Evolutionary conservation across 805 yeast genomes (phyloP).

Genomic region (Monosporozyma yasuniensis): DNA sequence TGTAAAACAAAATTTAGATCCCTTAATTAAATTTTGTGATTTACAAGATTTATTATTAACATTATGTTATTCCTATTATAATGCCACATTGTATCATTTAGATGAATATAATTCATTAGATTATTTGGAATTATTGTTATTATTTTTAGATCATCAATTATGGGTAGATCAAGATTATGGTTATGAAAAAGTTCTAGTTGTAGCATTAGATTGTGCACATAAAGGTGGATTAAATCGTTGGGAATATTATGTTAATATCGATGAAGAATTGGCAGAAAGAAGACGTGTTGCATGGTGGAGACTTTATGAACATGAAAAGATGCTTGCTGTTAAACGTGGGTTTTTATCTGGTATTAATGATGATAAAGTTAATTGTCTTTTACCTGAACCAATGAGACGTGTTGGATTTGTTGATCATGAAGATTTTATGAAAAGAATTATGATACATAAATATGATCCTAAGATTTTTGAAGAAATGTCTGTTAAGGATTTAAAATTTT

Average conservation of each 20-base stretch:
- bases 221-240: conserved; percentile 25
- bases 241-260: conserved; percentile 28
- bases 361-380: conserved; percentile 18
- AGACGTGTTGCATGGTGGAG: conserved; percentile 27
- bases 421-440: conserved; percentile 10
- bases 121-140: conserved; percentile 22
- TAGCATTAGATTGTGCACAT: conserved; percentile 19
- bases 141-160: conserved; percentile 18
- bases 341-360: conserved; percentile 17
- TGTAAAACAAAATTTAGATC: conserved; percentile 4
- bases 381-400: conserved; percentile 20
- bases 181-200: conserved; percentile 18
- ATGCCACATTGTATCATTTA: conserved; percentile 19
- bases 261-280: conserved; percentile 23
- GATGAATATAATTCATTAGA: conserved; percentile 9
- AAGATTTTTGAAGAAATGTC: conserved; percentile 11
- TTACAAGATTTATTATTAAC: conserved; percentile 19
- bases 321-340: conserved; percentile 11
- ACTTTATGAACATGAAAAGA: conserved; percentile 20
- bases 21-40: conserved; percentile 11
- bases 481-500: conserved; percentile 9
- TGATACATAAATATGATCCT: background rate
- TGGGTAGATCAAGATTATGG: conserved; percentile 25
- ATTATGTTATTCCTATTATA: conserved; percentile 19
- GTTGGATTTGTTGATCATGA: conserved; percentile 18